phyloP scores from a whole-genome alignment of 1,284 basidiomycete species.

The Cronartium quercuum region DNA sequence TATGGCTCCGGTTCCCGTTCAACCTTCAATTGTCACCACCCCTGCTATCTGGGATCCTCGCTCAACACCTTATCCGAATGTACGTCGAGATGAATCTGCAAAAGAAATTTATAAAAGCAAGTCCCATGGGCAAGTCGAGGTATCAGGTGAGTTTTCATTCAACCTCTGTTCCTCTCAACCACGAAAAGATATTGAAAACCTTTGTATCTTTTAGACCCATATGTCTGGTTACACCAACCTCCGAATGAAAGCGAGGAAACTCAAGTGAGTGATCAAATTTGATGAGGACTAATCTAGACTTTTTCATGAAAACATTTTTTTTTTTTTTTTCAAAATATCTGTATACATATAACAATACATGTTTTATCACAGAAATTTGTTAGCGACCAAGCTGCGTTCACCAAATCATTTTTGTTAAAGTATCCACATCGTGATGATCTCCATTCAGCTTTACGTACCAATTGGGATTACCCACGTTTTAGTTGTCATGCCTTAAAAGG shows the following conservation, averaged over 20 bases:
- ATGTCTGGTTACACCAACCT: slow-evolving; percentile 62
- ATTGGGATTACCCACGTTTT: slow-evolving; percentile 66
- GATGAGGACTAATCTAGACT: slow-evolving; percentile 47
- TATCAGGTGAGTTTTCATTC: slow-evolving; percentile 45
- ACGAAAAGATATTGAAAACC: no score
- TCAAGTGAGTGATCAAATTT: slow-evolving; percentile 21
- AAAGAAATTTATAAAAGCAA: slow-evolving; percentile 65
- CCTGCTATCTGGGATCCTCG: slow-evolving; percentile 8
- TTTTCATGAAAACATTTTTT: no score
- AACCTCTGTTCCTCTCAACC: no score
- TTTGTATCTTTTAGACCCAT: slow-evolving; percentile 56
- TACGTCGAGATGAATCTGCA: slow-evolving; percentile 54
- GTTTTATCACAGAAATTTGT: slow-evolving; percentile 54
- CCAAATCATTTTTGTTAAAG: slow-evolving; percentile 59
- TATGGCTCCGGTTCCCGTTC: not conserved
- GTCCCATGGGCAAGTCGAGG: slow-evolving; percentile 57
- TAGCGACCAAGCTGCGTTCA: slow-evolving; percentile 60
- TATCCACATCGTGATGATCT: slow-evolving; percentile 59
- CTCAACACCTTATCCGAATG: slow-evolving; percentile 56
- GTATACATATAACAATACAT: no score
- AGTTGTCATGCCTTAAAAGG: slow-evolving; percentile 52
- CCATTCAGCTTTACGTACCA: slow-evolving; percentile 59
- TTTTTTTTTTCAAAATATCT: not conserved
- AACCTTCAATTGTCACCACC: slow-evolving; percentile 45
- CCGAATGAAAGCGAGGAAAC: slow-evolving; percentile 15